A percentile compares a stretch with the other conserved stretches of the same genome.
Evolutionary conservation across 176 grass and related monocot species (phyloP).

Genomic region (Aegilops speltoides): DNA sequence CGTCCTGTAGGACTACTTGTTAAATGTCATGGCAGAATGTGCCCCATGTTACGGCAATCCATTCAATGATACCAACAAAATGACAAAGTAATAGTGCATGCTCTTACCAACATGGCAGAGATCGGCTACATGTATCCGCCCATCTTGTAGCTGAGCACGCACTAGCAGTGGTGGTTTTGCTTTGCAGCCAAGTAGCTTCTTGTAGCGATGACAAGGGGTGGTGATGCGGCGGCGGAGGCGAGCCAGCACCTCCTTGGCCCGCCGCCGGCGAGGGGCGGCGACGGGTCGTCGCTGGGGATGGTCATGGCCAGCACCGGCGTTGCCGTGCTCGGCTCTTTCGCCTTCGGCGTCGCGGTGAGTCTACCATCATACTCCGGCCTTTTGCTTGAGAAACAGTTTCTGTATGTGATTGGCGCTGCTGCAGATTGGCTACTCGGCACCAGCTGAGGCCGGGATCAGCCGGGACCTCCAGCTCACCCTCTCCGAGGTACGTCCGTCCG

Average conservation of each 20-base stretch:
- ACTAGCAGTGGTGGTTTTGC: background rate
- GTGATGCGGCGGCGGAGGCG: background rate
- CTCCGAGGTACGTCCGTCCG: constrained; percentile 34
- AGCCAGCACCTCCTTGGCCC: constrained; percentile 13
- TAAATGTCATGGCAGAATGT: background rate
- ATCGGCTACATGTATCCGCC: background rate
- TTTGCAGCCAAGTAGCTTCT: background rate
- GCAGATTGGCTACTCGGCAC: constrained; percentile 54
- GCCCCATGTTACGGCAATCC: background rate
- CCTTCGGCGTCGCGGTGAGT: constrained; percentile 57
- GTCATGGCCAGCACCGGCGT: constrained; percentile 56
- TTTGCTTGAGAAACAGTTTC: too few relatives aligned
- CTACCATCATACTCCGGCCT: background rate
- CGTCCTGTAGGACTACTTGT: too few relatives aligned
- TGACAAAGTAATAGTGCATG: too few relatives aligned
- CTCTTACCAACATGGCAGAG: background rate
- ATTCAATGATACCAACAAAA: background rate
- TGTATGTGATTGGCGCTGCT: background rate
- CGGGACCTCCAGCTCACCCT: constrained; percentile 52
- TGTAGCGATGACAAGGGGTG: background rate
- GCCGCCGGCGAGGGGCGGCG: background rate
- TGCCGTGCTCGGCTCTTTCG: constrained; percentile 54
- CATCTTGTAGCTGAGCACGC: background rate
- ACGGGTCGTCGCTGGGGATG: constrained; percentile 18
- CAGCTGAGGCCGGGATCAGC: constrained; percentile 48